Percentiles rank a stretch among this genome's conserved stretches.
Evolutionary conservation across 305 asterid species (phyloP).

Genomic region (Solanum hybrid): DNA sequence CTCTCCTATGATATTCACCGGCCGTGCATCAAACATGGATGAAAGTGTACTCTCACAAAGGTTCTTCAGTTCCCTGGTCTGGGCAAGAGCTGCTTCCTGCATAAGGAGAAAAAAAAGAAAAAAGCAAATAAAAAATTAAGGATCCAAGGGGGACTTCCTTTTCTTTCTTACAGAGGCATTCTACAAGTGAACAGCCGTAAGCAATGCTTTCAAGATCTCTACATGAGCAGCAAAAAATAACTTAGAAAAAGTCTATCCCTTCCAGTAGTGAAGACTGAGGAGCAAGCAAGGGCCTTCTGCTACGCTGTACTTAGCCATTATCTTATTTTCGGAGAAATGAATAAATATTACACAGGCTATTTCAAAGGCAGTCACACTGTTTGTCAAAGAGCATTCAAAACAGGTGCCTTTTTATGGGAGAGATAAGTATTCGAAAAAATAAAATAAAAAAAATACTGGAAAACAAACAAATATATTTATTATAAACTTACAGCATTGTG

Average conservation of each 20-base stretch:
- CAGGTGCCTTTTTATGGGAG: not conserved
- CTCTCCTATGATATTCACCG: conserved; percentile 88
- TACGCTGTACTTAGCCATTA: not conserved
- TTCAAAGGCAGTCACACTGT: not conserved
- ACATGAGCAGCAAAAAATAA: not conserved
- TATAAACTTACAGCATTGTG: not conserved
- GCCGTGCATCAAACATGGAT: conserved; percentile 73
- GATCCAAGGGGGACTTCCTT: not conserved
- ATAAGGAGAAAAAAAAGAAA: not conserved
- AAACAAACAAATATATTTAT: not conserved
- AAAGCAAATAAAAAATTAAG: not conserved
- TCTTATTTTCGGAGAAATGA: not conserved
- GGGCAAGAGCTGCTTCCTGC: conserved; percentile 83
- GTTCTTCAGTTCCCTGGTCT: conserved; percentile 78
- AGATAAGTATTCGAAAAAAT: not conserved
- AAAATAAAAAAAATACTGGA: too few relatives aligned
- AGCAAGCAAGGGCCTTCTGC: not conserved
- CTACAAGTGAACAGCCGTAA: not conserved
- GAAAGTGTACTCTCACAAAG: conserved; percentile 80
- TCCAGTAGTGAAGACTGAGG: not conserved
- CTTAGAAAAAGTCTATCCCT: not conserved
- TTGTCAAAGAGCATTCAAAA: not conserved
- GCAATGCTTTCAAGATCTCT: not conserved
- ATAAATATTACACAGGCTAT: not conserved
- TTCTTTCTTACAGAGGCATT: not conserved